Evolutionary conservation across 1,139 yeast species (phyloP).

Genomic region (Protomyces lactucae-debilis): DNA sequence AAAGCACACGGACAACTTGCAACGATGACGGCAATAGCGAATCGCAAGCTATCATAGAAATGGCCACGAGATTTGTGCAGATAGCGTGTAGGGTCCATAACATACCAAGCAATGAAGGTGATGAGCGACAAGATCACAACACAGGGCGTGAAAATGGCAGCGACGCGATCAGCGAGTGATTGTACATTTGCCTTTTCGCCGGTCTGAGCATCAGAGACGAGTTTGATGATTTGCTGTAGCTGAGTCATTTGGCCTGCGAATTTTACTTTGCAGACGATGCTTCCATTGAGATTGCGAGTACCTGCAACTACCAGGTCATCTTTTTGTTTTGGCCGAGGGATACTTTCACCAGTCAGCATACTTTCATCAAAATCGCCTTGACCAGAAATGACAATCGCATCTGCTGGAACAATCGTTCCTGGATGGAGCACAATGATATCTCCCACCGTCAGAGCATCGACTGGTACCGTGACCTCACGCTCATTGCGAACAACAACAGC

Average conservation of each 20-base stretch:
- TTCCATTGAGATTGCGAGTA: constrained; percentile 69
- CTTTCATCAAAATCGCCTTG: constrained; percentile 82
- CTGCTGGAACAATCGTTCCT: constrained; percentile 87
- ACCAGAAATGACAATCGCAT: constrained; percentile 73
- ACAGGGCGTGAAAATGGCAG: constrained; percentile 77
- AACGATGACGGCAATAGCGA: constrained; percentile 88
- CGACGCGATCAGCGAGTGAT: constrained; percentile 75
- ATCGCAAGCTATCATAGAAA: constrained; percentile 63
- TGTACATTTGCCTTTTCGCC: constrained; percentile 85
- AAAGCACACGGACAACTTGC: constrained; percentile 98
- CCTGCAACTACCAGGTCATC: constrained; percentile 82
- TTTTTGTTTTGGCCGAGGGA: constrained; percentile 57
- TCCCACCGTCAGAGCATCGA: constrained; percentile 41
- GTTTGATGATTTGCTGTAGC: constrained; percentile 73
- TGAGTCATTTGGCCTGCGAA: constrained; percentile 78
- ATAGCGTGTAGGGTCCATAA: constrained; percentile 42
- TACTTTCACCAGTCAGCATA: constrained; percentile 80
- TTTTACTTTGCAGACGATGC: constrained; percentile 62
- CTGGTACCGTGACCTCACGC: constrained; percentile 22
- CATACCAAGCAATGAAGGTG: constrained; percentile 67
- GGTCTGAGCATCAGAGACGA: constrained; percentile 80
- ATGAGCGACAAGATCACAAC: constrained; percentile 57
- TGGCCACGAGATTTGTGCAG: constrained; percentile 49
- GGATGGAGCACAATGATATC: constrained; percentile 77
- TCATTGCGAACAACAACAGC: constrained; percentile 58